These are phyloP conservation scores for Fusarium papillatum DNA, from an alignment of 2,329 filamentous ascomycete genomes.

Conservation along the genomic window DNA sequence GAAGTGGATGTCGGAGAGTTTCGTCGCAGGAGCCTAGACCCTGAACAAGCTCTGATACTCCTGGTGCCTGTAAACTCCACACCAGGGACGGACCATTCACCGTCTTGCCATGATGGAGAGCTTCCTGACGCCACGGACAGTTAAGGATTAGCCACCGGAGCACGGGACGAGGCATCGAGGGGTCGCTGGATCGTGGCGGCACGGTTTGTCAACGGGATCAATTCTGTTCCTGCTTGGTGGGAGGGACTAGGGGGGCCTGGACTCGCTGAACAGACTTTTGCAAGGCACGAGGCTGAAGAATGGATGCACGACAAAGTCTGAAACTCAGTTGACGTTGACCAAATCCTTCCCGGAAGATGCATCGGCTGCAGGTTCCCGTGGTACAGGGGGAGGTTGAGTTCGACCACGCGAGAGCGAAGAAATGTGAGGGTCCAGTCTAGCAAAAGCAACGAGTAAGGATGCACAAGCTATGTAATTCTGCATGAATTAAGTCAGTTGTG, in stretches of 20 bases:
- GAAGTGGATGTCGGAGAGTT: constrained; percentile 12
- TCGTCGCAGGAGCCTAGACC: constrained; percentile 13
- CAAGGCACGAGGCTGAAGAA: constrained; percentile 26
- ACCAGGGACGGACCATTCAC: not conserved
- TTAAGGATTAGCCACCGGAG: not conserved
- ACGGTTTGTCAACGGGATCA: constrained; percentile 26
- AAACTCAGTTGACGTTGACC: constrained; percentile 14
- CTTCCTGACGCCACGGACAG: not conserved
- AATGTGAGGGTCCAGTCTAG: not conserved
- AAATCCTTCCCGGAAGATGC: constrained; percentile 10
- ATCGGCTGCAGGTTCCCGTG: constrained; percentile 34
- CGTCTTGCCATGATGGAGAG: constrained; percentile 5
- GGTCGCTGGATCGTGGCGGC: constrained; percentile 26
- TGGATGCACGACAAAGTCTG: constrained; percentile 22
- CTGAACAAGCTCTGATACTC: not conserved
- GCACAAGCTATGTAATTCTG: constrained; percentile 18
- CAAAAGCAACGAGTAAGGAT: not conserved
- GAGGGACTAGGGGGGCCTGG: constrained; percentile 25
- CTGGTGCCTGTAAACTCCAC: constrained; percentile 13
- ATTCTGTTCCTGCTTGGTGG: constrained; percentile 26
- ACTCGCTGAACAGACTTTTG: constrained; percentile 30
- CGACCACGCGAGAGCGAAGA: constrained; percentile 18
- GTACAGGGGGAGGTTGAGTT: constrained; percentile 19
- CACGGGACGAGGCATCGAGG: constrained; percentile 9
- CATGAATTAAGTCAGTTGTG: constrained; percentile 25